Evolutionary conservation across 768 basidiomycete species (phyloP).

Genomic region (Phaffia australis): DNA sequence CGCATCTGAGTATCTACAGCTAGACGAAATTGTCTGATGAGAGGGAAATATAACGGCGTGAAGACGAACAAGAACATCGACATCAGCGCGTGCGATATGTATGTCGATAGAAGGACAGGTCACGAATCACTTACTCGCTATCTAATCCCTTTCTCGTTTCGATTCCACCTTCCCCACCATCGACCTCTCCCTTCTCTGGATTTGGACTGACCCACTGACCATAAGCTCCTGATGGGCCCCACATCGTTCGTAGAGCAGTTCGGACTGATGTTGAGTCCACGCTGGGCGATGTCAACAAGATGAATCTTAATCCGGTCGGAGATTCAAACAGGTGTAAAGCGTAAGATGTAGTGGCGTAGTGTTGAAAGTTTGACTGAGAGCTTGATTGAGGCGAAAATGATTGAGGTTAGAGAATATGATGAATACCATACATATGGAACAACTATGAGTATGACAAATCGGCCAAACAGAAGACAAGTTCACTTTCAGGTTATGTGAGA

Average conservation of each 20-base stretch:
- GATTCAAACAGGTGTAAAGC: conserved; percentile 90
- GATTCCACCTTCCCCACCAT: conserved; percentile 1
- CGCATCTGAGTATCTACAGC: conserved; percentile 38
- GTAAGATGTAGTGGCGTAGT: conserved; percentile 80
- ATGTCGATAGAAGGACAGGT: conserved; percentile 74
- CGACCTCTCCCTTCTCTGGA: conserved; percentile 15
- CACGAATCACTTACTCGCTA: conserved; percentile 42
- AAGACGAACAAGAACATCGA: neutral
- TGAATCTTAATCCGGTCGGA: conserved; percentile 81
- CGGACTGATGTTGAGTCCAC: conserved; percentile 49
- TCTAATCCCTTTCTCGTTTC: conserved; percentile 18
- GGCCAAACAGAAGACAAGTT: neutral
- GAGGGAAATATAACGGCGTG: neutral
- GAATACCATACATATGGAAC: neutral
- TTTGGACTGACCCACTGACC: conserved; percentile 20
- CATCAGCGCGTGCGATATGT: neutral
- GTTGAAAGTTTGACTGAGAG: conserved; percentile 36
- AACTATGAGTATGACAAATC: neutral
- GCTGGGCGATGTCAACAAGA: conserved; percentile 80
- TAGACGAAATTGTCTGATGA: conserved; percentile 32
- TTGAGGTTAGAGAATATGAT: neutral
- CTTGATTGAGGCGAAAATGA: conserved; percentile 1
- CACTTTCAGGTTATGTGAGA: conserved; percentile 23
- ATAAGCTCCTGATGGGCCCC: conserved; percentile 22
- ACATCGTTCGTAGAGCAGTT: conserved; percentile 12